phyloP scores from a whole-genome alignment of 495 filamentous ascomycete genomes.

The Aspergillus mulundensis region DNA sequence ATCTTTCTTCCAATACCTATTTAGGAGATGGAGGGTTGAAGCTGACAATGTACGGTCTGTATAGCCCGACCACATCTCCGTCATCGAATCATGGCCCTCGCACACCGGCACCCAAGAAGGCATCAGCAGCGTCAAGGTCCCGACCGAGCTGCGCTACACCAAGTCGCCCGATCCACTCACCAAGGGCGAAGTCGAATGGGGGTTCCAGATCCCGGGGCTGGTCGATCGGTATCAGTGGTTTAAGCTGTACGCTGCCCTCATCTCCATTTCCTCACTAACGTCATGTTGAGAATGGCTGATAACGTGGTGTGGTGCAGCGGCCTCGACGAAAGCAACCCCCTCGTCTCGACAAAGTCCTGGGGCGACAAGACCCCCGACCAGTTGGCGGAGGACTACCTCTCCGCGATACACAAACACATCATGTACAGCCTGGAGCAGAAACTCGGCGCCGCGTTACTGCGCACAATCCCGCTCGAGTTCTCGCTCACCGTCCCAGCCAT shows the following conservation, averaged over 20 bases:
- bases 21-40: background rate
- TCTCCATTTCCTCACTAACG: constrained; percentile 12
- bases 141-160: constrained; percentile 31
- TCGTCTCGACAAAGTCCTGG: constrained; percentile 6
- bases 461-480: constrained; percentile 5
- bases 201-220: constrained; percentile 42
- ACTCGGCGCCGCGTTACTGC: constrained; percentile 3
- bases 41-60: constrained; percentile 2
- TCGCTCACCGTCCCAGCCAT: constrained; percentile 10
- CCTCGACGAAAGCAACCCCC: constrained; percentile 9
- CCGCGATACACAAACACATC: constrained; percentile 7
- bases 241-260: constrained; percentile 38
- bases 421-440: constrained; percentile 13
- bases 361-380: constrained; percentile 7
- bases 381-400: constrained; percentile 5
- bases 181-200: constrained; percentile 36
- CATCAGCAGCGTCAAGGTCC: constrained; percentile 34
- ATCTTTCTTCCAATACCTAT: constrained; percentile 11
- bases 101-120: constrained; percentile 13
- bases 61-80: constrained; percentile 18
- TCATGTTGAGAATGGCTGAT: background rate
- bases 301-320: background rate
- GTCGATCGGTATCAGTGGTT: constrained; percentile 48
- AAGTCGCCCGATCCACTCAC: background rate
- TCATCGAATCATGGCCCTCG: constrained; percentile 19